These are phyloP conservation scores for Jacaranda mimosifolia DNA, from an alignment of 257 asterid species.

Conservation along the genomic window DNA sequence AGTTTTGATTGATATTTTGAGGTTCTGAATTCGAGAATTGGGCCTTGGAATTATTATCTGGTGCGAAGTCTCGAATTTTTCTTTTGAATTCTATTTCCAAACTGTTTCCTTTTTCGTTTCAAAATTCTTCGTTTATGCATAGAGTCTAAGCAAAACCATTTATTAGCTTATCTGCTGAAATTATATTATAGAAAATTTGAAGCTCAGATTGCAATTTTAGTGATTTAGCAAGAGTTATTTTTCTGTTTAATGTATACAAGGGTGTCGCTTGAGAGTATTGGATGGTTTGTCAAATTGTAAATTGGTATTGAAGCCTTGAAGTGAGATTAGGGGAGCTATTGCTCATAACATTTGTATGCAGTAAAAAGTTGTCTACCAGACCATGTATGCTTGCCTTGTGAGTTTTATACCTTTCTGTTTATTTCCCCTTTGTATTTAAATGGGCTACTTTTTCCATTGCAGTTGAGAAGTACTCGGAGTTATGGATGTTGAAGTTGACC, in stretches of 20 bases:
- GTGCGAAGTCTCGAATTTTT: not conserved
- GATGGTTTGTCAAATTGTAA: not conserved
- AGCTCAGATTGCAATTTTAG: not conserved
- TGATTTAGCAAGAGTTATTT: not conserved
- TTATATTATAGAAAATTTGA: not conserved
- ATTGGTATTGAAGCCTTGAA: not conserved
- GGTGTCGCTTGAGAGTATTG: constrained; percentile 1
- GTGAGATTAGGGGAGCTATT: not conserved
- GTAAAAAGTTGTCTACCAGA: not conserved
- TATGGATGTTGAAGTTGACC: constrained; percentile 74
- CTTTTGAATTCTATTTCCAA: not conserved
- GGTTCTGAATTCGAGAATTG: not conserved
- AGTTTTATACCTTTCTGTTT: not conserved
- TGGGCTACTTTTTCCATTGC: constrained; percentile 19
- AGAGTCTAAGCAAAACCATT: not conserved
- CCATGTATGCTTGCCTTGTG: not conserved
- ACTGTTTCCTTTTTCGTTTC: too few species aligned
- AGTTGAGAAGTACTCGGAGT: constrained; percentile 28
- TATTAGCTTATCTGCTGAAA: not conserved
- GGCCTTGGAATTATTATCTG: not conserved
- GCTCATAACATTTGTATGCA: not conserved
- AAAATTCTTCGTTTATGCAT: not conserved
- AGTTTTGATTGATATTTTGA: not conserved
- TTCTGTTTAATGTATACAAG: not conserved
- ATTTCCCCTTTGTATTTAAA: not conserved